Base-by-base conservation (phyloP, 2,329 filamentous ascomycete genomes). In the Clarireedia homoeocarpa region DNA sequence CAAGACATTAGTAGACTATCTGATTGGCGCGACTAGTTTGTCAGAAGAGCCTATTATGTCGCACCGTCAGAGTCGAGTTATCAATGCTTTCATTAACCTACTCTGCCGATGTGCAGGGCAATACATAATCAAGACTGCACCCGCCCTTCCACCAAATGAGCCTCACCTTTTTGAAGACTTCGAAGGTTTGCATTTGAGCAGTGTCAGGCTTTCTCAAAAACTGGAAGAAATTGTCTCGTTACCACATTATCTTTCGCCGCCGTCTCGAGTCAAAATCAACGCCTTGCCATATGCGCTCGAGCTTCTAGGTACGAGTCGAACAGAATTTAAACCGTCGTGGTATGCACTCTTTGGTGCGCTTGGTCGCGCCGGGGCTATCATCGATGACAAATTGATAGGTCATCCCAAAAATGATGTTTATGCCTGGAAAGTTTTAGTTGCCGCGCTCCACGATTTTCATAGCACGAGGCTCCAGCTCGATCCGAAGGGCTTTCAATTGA, bases 41-140 rank as follows among this genome's bases (percentile, higher is more conserved):
- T 51, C 53, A 5, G 44, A n/a, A n/a, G 12, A 51, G 56, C 51
- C 30, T 10, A 59, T 62, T 4, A 60, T 70, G n/a, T 36, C 57
- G 40, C 53, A 63, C 17, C 65, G 75, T 6, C 34, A 46, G 51
- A 5, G 56, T 4, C 24, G 58, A 3, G 59, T 77, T 1, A 75
- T 85, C 56, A 69, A 71, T 6, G 76, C 79, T 3, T 83, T 80
- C 63, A 72, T 85, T 23, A 55, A 64, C 20, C 67, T 80, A n/a
- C 69, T 81, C n/a, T 77, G 75, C 59, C 69, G 72, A 26, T 71
- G 34, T 55, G 26, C 44, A 26, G 51, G 47, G 27, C 17, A n/a
- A 20, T 42, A 42, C 17, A 20, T 20, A 42, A 20, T n/a, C 15
- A 54, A 54, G 39, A 0, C 74, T 46, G 70, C 74, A 50, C 59